Base-by-base conservation (phyloP, 2,329 filamentous ascomycete species). In the Neonectria coccinea region DNA sequence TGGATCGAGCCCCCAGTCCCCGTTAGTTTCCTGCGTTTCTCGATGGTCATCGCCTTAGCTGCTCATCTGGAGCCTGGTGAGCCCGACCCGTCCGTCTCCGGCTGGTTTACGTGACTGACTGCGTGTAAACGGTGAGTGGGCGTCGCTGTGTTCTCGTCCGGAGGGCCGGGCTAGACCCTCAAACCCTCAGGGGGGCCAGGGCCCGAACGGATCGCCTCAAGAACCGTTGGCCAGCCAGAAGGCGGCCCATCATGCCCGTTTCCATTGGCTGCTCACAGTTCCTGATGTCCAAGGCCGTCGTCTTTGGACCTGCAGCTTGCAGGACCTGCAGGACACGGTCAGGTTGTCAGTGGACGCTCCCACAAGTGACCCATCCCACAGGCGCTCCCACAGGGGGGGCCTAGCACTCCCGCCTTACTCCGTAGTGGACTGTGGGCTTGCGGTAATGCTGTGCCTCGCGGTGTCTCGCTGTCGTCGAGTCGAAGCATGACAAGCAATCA, bases 1-100 rank as follows among this genome's bases (percentile, higher is more conserved):
- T 65, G 62, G 62, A 65, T 55, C 54, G 55, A 33, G 53, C 58
- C 58, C 58, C 62, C 50, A 41, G 54, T 62, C 64, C 70, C 60
- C 65, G 62, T 72, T 71, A 53, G 62, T 31, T 42, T 61, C 33
- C 57, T 57, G 53, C 62, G 44, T 48, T 45, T 51, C 20, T 52
- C 22, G 45, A 56, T 60, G 56, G 39, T 36, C 41, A 61, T 64
- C 52, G 56, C 33, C 20, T 61, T 64, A 60, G 33, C 33, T 57
- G 41, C 54, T 62, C 53, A 47, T 55, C 56, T 22, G 11, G 12
- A 50, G 39, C 55, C 50, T 42, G 60, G 55, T 55, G 25, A 25
- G 25, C 14, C 44, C 50, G 33, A 55, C 29, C 50, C 47, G 31
- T 41, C 41, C 31, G 48, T 22, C 22, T 47, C 47, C 59, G 53